These are phyloP conservation scores for Plasmodium vivax DNA, from an alignment of 169 alveolate species.

Conservation along the genomic window DNA sequence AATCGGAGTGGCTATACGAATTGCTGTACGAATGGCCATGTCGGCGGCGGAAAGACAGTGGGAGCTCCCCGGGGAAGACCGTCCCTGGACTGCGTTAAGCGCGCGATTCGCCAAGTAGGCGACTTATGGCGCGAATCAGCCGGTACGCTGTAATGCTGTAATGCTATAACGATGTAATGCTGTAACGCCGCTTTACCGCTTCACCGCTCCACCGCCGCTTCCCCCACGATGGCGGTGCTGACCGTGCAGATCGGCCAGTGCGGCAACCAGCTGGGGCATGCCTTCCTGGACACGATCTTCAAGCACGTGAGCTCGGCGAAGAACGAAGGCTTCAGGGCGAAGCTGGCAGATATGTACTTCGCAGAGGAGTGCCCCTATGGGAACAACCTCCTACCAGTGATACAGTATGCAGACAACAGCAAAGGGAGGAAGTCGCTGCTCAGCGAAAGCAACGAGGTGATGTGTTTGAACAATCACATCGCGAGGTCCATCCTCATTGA, in stretches of 20 bases:
- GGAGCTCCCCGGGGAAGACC: not conserved
- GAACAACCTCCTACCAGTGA: conserved; percentile 43
- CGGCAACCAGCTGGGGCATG: conserved; percentile 57
- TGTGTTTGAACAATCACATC: conserved; percentile 32
- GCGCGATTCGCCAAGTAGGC: not conserved
- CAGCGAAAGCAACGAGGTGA: not conserved
- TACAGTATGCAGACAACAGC: conserved; percentile 33
- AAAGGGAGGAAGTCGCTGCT: not conserved
- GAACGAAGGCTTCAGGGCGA: conserved; percentile 32
- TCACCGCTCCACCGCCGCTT: not conserved
- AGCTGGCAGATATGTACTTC: conserved; percentile 45
- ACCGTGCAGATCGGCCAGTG: conserved; percentile 66
- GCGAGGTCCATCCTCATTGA: conserved; percentile 63
- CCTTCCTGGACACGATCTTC: conserved; percentile 24
- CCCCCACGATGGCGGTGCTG: conserved; percentile 27
- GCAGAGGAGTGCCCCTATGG: conserved; percentile 51
- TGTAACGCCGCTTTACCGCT: not conserved
- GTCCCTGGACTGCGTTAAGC: not conserved
- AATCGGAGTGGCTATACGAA: not conserved
- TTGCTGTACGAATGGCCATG: not conserved
- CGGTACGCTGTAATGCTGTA: too few relatives aligned
- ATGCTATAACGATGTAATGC: too few relatives aligned
- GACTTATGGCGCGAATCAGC: not conserved
- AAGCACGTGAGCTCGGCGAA: conserved; percentile 12
- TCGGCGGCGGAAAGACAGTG: not conserved